Conservation (phyloP, 1,139 yeast species). For the Lodderomyces oxycetoniae region DNA sequence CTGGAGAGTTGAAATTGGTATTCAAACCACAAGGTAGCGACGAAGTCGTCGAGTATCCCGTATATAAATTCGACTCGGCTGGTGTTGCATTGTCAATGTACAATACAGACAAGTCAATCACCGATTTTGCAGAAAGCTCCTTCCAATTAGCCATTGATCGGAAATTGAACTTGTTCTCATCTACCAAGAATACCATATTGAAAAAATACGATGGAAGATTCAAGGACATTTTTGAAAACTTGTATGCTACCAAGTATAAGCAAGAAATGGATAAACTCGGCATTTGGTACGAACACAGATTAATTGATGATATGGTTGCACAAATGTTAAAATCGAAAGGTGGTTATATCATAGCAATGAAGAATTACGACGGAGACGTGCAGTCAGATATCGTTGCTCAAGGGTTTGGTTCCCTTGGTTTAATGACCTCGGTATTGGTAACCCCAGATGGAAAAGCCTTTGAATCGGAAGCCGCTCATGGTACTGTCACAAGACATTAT, state of each 20-base stretch:
- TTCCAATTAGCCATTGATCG: constrained; percentile 81
- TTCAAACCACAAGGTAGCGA: constrained; percentile 74
- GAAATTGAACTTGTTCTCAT: constrained; percentile 72
- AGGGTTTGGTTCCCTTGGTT: constrained; percentile 93
- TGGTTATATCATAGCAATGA: constrained; percentile 90
- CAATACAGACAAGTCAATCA: constrained; percentile 87
- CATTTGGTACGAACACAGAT: constrained; percentile 93
- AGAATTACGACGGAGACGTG: constrained; percentile 97
- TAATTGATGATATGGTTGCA: constrained; percentile 98
- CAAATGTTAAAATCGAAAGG: constrained; percentile 96
- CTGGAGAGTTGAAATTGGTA: constrained; percentile 75
- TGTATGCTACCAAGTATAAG: constrained; percentile 70
- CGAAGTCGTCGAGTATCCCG: constrained; percentile 50
- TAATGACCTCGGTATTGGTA: constrained; percentile 91
- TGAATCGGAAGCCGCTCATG: constrained; percentile 97
- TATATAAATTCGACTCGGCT: constrained; percentile 66
- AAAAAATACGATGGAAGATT: constrained; percentile 92
- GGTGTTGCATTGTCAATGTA: constrained; percentile 95
- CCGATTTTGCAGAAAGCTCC: constrained; percentile 87
- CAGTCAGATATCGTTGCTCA: constrained; percentile 97
- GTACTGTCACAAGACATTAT: constrained; percentile 94
- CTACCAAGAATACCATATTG: constrained; percentile 92
- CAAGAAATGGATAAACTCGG: constrained; percentile 66
- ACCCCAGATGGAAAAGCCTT: constrained; percentile 95
- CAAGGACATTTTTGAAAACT: constrained; percentile 84